Conservation (phyloP, 2,329 filamentous ascomycete genomes). For the Penicillium palitans region DNA sequence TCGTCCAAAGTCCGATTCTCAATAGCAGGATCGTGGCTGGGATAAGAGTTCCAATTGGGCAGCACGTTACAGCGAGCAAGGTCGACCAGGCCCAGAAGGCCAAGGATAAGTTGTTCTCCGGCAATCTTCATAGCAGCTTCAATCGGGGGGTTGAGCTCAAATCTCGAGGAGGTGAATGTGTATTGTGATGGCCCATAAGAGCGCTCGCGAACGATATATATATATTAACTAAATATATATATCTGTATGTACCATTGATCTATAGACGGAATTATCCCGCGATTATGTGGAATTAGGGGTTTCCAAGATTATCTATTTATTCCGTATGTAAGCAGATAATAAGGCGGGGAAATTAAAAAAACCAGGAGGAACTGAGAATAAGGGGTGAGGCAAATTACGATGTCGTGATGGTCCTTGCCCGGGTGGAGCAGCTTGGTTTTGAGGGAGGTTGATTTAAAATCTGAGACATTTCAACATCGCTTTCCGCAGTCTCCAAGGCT, state of each 20-base stretch:
- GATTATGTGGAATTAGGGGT: not conserved
- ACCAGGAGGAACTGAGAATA: too few species aligned
- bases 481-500: not conserved
- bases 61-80: not conserved
- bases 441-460: not conserved
- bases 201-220: too few species aligned
- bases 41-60: conserved; percentile 7
- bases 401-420: too few species aligned
- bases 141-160: not conserved
- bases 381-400: not conserved
- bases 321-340: not conserved
- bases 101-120: not conserved
- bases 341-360: not conserved
- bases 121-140: not conserved
- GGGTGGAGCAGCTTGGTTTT: not conserved
- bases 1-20: conserved; percentile 53
- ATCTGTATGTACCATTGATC: too few species aligned
- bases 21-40: conserved; percentile 12
- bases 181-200: not conserved
- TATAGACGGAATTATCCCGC: not conserved
- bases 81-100: not conserved
- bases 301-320: not conserved
- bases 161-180: not conserved
- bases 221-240: too few species aligned
- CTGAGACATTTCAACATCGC: not conserved